These are phyloP conservation scores for Eucalyptus globulus DNA, from an alignment of 345 rosid genomes.

Conservation along the genomic window DNA sequence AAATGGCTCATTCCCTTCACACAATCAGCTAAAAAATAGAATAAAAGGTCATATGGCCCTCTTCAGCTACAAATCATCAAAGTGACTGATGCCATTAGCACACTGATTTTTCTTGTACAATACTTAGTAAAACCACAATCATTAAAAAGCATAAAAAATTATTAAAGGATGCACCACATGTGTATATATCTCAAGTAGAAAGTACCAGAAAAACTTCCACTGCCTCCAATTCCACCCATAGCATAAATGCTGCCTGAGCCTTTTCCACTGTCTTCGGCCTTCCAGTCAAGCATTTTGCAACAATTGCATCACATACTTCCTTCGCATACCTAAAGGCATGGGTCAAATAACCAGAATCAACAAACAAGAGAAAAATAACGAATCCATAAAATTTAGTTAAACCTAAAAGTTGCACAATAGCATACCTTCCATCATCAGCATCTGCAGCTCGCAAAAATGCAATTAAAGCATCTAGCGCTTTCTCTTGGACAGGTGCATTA, in stretches of 20 bases:
- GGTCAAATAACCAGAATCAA: neutral
- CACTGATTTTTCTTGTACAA: neutral
- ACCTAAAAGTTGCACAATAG: neutral
- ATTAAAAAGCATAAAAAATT: neutral
- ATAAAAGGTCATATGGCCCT: too few relatives aligned
- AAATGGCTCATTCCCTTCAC: neutral
- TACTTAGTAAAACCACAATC: neutral
- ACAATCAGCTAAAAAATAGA: neutral
- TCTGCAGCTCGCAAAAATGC: conserved; percentile 89
- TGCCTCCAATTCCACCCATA: conserved; percentile 97
- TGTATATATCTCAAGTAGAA: neutral
- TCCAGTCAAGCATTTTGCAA: conserved; percentile 84
- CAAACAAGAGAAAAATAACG: neutral
- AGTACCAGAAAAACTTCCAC: conserved; percentile 78
- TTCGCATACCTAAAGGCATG: conserved; percentile 52
- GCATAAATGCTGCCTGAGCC: conserved; percentile 87
- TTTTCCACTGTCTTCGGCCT: conserved; percentile 93
- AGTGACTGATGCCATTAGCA: neutral
- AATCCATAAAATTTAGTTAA: neutral
- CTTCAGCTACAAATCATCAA: neutral
- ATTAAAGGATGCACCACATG: neutral
- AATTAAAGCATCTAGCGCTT: conserved; percentile 94
- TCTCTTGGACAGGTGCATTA: conserved; percentile 98
- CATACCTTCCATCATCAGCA: conserved; percentile 88
- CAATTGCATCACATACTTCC: conserved; percentile 93